Conservation (phyloP, 1,284 basidiomycete genomes). For the Ustilago esculenta region DNA sequence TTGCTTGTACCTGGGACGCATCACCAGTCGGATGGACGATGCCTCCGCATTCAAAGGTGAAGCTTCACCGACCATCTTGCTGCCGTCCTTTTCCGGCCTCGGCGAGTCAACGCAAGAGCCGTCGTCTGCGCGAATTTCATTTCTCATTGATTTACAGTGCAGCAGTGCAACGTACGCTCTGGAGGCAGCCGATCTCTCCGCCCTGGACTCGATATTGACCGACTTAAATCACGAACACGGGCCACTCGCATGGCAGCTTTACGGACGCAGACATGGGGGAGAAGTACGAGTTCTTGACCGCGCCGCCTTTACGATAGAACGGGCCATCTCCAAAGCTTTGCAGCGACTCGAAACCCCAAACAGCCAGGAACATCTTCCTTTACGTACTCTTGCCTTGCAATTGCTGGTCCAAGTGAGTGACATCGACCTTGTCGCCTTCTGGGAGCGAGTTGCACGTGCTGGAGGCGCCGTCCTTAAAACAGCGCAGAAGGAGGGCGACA, state of each 20-base stretch:
- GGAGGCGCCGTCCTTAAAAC: slow-evolving; percentile 32
- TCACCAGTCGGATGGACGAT: not conserved
- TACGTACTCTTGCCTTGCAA: slow-evolving; percentile 36
- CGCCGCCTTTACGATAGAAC: slow-evolving; percentile 43
- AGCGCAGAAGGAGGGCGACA: slow-evolving; percentile 16
- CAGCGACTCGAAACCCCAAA: slow-evolving; percentile 32
- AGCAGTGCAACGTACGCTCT: slow-evolving; percentile 10
- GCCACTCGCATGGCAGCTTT: slow-evolving; percentile 38
- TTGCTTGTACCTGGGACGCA: slow-evolving; percentile 15
- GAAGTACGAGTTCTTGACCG: slow-evolving; percentile 33
- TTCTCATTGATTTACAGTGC: slow-evolving; percentile 33
- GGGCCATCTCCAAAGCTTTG: slow-evolving; percentile 37
- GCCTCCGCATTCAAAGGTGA: not conserved
- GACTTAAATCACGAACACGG: slow-evolving; percentile 40
- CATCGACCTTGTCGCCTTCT: slow-evolving; percentile 51
- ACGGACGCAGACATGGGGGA: slow-evolving; percentile 17
- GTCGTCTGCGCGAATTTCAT: slow-evolving; percentile 14
- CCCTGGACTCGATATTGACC: slow-evolving; percentile 15
- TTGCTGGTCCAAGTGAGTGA: slow-evolving; percentile 42
- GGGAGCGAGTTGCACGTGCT: slow-evolving; percentile 49
- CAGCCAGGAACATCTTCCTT: slow-evolving; percentile 13
- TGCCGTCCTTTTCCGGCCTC: slow-evolving; percentile 9
- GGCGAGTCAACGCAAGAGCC: not conserved
- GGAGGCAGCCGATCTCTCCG: not conserved
- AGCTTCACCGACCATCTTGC: not conserved